Base-by-base conservation (phyloP, 1,284 basidiomycete species). In the Leccinum angustisporum region DNA sequence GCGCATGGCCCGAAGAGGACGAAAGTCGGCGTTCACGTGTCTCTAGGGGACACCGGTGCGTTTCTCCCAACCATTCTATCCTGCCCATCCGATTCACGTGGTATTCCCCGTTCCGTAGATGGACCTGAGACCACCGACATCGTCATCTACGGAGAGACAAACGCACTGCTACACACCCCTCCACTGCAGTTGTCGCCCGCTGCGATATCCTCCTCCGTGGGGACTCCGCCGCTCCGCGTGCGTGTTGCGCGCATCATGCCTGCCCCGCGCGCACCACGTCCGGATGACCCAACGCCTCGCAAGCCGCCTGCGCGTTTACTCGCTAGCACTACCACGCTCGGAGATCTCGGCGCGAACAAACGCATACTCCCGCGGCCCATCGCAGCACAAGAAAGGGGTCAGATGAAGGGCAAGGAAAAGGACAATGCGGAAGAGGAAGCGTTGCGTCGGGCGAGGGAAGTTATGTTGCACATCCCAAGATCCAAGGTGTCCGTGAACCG, bases 231-330 rank as follows among this genome's bases (percentile, higher is more conserved):
- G 1, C 71, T 89, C 14, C 78, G 78, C 34, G 75, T 91, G 48
- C 70, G 79, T 18, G 89, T 87, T 6, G 86, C 85, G 0, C 83
- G 86, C 25, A 80, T 91, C 61, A 77, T 80, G 8, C 75, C 80
- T 27, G 77, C 75, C 0, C 79, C 68, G 36, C 76, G 64, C 18
- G 73, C 64, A 1, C 89, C 90, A 3, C 80, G 90, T 33, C 90
- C 90, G 0, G 90, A 92, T 65, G 90, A 92, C 63, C 90, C 88
- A 0, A 90, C 85, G 2, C 90, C 89, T 8, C 87, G 90, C 18
- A 79, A 81, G 48, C 87, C 87, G 0, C 86, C 86, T 3, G 63
- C 68, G 16, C 67, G 68, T 18, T 71, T 63, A 67, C 78, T 70
- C 50, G 62, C 60, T 18, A 68, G 48, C 25, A 2, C 66, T n/a